Evolutionary conservation across 129 eudicot species (phyloP).

Genomic region (Mikania micrantha): DNA sequence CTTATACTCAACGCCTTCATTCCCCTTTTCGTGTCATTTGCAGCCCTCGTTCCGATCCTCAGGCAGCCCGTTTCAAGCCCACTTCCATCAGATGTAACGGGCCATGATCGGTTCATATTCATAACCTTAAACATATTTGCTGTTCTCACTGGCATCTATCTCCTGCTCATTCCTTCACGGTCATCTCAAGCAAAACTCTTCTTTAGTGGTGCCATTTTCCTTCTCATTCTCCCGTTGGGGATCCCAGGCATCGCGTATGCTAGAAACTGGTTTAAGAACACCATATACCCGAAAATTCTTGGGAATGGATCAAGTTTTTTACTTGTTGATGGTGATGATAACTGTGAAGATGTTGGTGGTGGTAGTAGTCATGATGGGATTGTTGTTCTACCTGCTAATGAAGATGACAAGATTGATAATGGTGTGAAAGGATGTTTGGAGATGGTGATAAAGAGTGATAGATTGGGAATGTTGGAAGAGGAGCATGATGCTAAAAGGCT

Average conservation of each 20-base stretch:
- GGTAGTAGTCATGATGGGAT: slow-evolving; percentile 23
- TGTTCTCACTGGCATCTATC: slow-evolving; percentile 72
- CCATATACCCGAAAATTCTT: slow-evolving; percentile 35
- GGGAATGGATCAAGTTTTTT: slow-evolving; percentile 46
- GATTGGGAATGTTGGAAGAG: slow-evolving; percentile 70
- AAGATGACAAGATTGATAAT: slow-evolving; percentile 2
- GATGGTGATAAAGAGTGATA: slow-evolving; percentile 39
- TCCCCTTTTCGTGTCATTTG: slow-evolving; percentile 55
- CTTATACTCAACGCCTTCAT: slow-evolving; percentile 73
- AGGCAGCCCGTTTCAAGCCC: slow-evolving; percentile 50
- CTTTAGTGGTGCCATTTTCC: slow-evolving; percentile 54
- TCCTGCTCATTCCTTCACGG: slow-evolving; percentile 46
- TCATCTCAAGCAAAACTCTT: slow-evolving; percentile 44
- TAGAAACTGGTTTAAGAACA: slow-evolving; percentile 50
- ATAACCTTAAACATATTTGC: slow-evolving; percentile 50
- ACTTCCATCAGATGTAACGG: slow-evolving; percentile 24
- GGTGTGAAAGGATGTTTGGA: slow-evolving; percentile 34
- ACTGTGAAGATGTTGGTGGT: slow-evolving; percentile 37
- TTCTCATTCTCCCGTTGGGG: slow-evolving; percentile 61
- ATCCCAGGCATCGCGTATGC: slow-evolving; percentile 78
- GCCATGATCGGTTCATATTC: slow-evolving; percentile 55
- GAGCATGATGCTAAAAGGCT: slow-evolving; percentile 56
- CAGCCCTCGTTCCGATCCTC: slow-evolving; percentile 61
- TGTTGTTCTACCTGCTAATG: not conserved
- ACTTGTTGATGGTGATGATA: slow-evolving; percentile 47